These are phyloP conservation scores for Fusarium sp. DNA, from an alignment of 2,329 filamentous ascomycete genomes.

Conservation along the genomic window DNA sequence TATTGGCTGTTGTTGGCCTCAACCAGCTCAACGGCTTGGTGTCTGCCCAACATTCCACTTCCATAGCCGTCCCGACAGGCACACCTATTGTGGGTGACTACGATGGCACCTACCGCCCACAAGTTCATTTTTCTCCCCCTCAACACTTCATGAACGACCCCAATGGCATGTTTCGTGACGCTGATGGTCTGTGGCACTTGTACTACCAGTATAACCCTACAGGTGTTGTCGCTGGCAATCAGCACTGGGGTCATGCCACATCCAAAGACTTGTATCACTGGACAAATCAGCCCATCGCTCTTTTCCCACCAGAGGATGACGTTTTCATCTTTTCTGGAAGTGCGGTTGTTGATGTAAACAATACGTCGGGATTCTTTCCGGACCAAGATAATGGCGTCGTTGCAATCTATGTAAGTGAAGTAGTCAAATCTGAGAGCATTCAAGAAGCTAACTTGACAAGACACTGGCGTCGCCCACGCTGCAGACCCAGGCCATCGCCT, in stretches of 20 bases:
- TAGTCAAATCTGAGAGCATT: rapidly evolving
- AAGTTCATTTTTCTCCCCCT: constrained; percentile 71
- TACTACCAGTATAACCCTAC: constrained; percentile 73
- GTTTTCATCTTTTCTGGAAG: constrained; percentile 69
- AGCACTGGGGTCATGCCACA: constrained; percentile 79
- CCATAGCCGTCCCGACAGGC: constrained; percentile 38
- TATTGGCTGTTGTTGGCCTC: constrained; percentile 12
- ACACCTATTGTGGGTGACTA: constrained; percentile 48
- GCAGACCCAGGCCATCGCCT: constrained; percentile 73
- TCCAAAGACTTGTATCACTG: constrained; percentile 74
- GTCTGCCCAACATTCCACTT: neutral
- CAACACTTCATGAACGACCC: constrained; percentile 73
- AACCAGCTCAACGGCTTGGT: neutral
- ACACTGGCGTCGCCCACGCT: constrained; percentile 41
- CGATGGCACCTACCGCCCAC: constrained; percentile 59
- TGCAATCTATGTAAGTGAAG: constrained; percentile 59
- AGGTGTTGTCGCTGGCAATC: constrained; percentile 67
- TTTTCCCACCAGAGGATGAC: constrained; percentile 64
- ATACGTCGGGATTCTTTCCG: constrained; percentile 77
- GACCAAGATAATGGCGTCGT: constrained; percentile 73
- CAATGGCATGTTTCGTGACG: constrained; percentile 74
- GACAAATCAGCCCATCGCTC: constrained; percentile 75
- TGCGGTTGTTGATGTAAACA: constrained; percentile 72
- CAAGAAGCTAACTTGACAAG: constrained; percentile 13
- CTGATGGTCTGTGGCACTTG: constrained; percentile 71